Percentiles rank a stretch among this genome's conserved stretches.
phyloP scores from a whole-genome alignment of 2,329 filamentous ascomycete genomes.

The Sarocladium kiliense region DNA sequence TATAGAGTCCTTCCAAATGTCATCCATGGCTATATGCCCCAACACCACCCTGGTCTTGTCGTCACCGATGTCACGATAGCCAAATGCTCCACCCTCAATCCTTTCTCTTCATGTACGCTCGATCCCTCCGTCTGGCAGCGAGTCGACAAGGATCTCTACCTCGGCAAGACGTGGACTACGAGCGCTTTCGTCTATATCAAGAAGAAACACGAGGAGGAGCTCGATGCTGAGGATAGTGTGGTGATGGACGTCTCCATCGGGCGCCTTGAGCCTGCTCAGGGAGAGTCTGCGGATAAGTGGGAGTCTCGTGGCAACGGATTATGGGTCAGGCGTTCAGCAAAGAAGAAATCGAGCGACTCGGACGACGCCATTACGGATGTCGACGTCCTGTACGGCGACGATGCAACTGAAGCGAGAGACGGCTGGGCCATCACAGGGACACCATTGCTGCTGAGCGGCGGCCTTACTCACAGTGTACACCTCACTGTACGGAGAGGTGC shows the following conservation, averaged over 20 bases:
- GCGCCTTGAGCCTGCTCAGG: slow-evolving; percentile 57
- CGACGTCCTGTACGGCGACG: slow-evolving; percentile 83
- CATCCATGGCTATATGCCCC: slow-evolving; percentile 82
- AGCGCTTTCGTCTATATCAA: slow-evolving; percentile 78
- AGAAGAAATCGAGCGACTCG: slow-evolving; percentile 69
- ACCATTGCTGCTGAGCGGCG: slow-evolving; percentile 64
- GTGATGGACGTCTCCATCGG: slow-evolving; percentile 75
- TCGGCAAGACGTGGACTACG: slow-evolving; percentile 67
- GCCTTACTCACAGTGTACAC: slow-evolving; percentile 61
- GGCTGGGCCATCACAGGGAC: slow-evolving; percentile 79
- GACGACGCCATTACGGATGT: slow-evolving; percentile 71
- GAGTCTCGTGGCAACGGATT: slow-evolving; percentile 71
- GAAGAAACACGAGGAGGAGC: slow-evolving; percentile 80
- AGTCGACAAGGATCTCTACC: slow-evolving; percentile 83
- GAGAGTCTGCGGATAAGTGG: slow-evolving; percentile 55
- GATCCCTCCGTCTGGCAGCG: slow-evolving; percentile 71
- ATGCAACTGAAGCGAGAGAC: slow-evolving; percentile 82
- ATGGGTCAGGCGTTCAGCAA: slow-evolving; percentile 74
- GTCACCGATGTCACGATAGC: slow-evolving; percentile 80
- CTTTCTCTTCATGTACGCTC: slow-evolving; percentile 70
- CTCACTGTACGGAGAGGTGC: slow-evolving; percentile 73
- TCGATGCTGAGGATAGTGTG: slow-evolving; percentile 68
- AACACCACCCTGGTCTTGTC: slow-evolving; percentile 77
- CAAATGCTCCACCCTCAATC: slow-evolving; percentile 69
- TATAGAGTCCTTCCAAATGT: slow-evolving; percentile 81